Conservation (phyloP, 345 rosid genomes). For the Eucalyptus pumila region DNA sequence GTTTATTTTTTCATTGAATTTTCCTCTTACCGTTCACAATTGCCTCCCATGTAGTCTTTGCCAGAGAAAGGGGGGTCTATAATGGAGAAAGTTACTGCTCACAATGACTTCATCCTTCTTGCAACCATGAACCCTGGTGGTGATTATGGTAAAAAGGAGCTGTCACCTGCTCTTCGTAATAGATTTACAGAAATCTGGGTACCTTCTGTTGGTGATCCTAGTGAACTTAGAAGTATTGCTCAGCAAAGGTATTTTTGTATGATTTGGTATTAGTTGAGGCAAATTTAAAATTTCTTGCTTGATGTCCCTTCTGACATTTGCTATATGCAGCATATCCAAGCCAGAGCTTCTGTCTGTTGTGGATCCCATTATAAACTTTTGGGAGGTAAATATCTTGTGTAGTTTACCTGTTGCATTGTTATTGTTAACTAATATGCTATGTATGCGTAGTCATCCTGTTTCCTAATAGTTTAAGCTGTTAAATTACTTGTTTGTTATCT, state of each 20-base stretch:
- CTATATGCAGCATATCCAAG: slow-evolving; percentile 24
- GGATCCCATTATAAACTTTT: slow-evolving; percentile 60
- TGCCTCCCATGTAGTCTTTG: slow-evolving; percentile 45
- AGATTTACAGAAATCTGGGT: slow-evolving; percentile 99
- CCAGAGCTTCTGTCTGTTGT: slow-evolving; percentile 28
- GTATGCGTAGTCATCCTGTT: neutral
- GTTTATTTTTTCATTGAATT: neutral
- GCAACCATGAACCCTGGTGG: slow-evolving; percentile 99
- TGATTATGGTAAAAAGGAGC: slow-evolving; percentile 96
- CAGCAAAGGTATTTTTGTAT: slow-evolving; percentile 30
- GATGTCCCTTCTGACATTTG: neutral
- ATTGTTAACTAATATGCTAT: neutral
- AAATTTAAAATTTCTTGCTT: neutral
- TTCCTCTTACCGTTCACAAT: neutral
- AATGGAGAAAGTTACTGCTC: slow-evolving; percentile 72
- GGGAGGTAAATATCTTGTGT: slow-evolving; percentile 38
- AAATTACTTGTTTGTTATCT: neutral
- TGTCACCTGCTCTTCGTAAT: slow-evolving; percentile 94
- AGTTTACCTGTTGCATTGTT: neutral
- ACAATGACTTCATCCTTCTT: slow-evolving; percentile 58
- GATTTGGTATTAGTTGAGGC: neutral
- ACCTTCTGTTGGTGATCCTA: slow-evolving; percentile 49
- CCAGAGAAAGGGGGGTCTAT: slow-evolving; percentile 89
- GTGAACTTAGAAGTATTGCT: slow-evolving; percentile 73
- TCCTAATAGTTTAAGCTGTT: neutral